Evolutionary conservation across 2,329 filamentous ascomycete genomes (phyloP).

Genomic region (Ophiostoma fasciatum): DNA sequence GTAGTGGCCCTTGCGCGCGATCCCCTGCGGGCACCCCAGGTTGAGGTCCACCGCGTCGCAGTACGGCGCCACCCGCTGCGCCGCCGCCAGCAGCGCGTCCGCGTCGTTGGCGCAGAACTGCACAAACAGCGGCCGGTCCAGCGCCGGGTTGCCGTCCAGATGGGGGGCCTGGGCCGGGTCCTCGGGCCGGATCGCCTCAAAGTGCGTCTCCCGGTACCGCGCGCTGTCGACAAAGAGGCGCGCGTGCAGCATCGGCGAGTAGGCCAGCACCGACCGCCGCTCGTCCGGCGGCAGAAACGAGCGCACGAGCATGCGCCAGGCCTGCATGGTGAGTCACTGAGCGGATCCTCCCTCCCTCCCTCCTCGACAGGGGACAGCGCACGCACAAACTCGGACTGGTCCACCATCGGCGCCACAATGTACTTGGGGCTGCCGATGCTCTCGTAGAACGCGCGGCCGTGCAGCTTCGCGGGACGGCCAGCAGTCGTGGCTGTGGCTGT

Average conservation of each 20-base stretch:
- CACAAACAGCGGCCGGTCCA: slow-evolving; percentile 84
- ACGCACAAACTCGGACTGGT: slow-evolving; percentile 91
- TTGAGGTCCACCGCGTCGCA: slow-evolving; percentile 96
- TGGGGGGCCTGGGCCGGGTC: slow-evolving; percentile 17
- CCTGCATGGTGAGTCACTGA: slow-evolving; percentile 42
- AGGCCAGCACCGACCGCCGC: slow-evolving; percentile 58
- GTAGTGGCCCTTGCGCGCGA: slow-evolving; percentile 80
- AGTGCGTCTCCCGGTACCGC: slow-evolving; percentile 65
- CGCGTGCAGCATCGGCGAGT: slow-evolving; percentile 93
- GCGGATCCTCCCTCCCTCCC: too few relatives aligned
- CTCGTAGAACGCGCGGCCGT: slow-evolving; percentile 84
- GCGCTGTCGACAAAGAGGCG: slow-evolving; percentile 67
- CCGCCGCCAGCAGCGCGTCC: slow-evolving; percentile 64
- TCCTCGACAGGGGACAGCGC: too few relatives aligned
- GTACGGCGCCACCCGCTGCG: slow-evolving; percentile 62
- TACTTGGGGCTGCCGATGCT: slow-evolving; percentile 85
- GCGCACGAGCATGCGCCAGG: slow-evolving; percentile 91
- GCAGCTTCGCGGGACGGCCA: too few relatives aligned
- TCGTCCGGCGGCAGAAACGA: slow-evolving; percentile 65
- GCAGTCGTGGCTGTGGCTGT: too few relatives aligned
- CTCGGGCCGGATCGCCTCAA: slow-evolving; percentile 48
- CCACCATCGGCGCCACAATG: slow-evolving; percentile 92
- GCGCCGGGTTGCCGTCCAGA: slow-evolving; percentile 72
- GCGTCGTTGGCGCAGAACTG: slow-evolving; percentile 92
- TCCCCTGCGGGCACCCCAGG: slow-evolving; percentile 89